Conservation (phyloP, 768 basidiomycete genomes). For the Floccularia luteovirens region DNA sequence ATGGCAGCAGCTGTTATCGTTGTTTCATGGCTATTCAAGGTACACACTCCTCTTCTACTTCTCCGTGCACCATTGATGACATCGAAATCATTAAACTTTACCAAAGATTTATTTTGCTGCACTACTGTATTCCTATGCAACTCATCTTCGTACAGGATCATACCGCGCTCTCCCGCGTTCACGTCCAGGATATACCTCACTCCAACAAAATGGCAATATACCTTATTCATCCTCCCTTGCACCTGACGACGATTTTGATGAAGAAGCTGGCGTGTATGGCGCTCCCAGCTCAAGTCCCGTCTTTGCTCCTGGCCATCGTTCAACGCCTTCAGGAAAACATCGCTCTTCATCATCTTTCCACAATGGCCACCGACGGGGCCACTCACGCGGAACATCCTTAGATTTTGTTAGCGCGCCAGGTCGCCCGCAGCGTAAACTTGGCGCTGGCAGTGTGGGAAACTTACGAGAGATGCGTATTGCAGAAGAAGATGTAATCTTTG, state of each 20-base stretch:
- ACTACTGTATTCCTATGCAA: conserved; percentile 87
- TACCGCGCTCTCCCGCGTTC: conserved; percentile 74
- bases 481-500: conserved; percentile 54
- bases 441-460: conserved; percentile 13
- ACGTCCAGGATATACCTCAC: conserved; percentile 28
- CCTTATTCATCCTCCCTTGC: conserved; percentile 28
- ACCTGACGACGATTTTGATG: conserved; percentile 48
- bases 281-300: conserved; percentile 38
- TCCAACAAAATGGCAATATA: conserved; percentile 19
- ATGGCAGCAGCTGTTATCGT: conserved; percentile 71
- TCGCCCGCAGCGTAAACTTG: conserved; percentile 19
- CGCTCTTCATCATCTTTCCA: conserved; percentile 46
- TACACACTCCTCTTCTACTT: conserved; percentile 23
- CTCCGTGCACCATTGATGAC: conserved; percentile 1
- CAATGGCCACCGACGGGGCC: too few relatives aligned
- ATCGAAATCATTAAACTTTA: conserved; percentile 5
- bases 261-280: conserved; percentile 59
- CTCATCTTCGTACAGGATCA: conserved; percentile 86
- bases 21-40: conserved; percentile 85
- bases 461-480: conserved; percentile 24
- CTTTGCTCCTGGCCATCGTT: conserved; percentile 25
- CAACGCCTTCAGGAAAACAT: conserved; percentile 13
- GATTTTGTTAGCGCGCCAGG: conserved; percentile 59
- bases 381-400: too few relatives aligned
- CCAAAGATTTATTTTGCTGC: conserved; percentile 86